phyloP scores from a whole-genome alignment of 2,329 filamentous ascomycete species.

The Alternaria gaisen region DNA sequence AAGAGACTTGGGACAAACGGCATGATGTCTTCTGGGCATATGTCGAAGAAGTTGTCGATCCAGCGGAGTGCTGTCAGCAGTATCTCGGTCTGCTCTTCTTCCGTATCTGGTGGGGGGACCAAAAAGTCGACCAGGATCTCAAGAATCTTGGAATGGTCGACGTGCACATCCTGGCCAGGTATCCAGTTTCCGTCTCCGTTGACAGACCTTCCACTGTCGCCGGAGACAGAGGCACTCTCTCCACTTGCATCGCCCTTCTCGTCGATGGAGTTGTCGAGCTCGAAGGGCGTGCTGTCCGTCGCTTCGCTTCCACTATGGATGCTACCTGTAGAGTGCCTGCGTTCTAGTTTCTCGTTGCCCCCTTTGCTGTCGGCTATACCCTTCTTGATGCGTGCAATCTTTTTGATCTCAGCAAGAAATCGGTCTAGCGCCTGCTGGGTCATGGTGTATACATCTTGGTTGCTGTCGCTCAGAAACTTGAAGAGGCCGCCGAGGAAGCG shows the following conservation, averaged over 20 bases:
- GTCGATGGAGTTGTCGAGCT: slow-evolving; percentile 59
- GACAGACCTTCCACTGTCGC: slow-evolving; percentile 49
- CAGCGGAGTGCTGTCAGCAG: slow-evolving; percentile 89
- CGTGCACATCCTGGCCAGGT: slow-evolving; percentile 93
- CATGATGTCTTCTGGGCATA: slow-evolving; percentile 95
- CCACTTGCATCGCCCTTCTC: slow-evolving; percentile 58
- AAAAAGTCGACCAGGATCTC: slow-evolving; percentile 91
- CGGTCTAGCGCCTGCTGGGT: slow-evolving; percentile 89
- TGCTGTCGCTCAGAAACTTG: slow-evolving; percentile 90
- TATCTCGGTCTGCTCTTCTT: slow-evolving; percentile 76
- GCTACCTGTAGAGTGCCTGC: slow-evolving; percentile 72
- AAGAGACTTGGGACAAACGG: slow-evolving; percentile 93
- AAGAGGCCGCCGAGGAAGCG: slow-evolving; percentile 90
- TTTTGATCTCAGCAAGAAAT: slow-evolving; percentile 92
- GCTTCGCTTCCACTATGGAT: slow-evolving; percentile 62
- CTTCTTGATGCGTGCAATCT: slow-evolving; percentile 91
- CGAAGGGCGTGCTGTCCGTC: slow-evolving; percentile 59
- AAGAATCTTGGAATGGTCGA: slow-evolving; percentile 90
- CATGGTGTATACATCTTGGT: slow-evolving; percentile 91
- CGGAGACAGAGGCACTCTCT: slow-evolving; percentile 43
- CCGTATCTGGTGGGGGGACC: slow-evolving; percentile 75
- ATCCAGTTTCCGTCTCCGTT: slow-evolving; percentile 91
- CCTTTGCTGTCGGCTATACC: slow-evolving; percentile 88
- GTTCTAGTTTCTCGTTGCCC: slow-evolving; percentile 70
- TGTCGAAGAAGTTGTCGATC: slow-evolving; percentile 97